Evolutionary conservation across 495 filamentous ascomycete genomes (phyloP).

Genomic region (Hypoxylon intermedium): DNA sequence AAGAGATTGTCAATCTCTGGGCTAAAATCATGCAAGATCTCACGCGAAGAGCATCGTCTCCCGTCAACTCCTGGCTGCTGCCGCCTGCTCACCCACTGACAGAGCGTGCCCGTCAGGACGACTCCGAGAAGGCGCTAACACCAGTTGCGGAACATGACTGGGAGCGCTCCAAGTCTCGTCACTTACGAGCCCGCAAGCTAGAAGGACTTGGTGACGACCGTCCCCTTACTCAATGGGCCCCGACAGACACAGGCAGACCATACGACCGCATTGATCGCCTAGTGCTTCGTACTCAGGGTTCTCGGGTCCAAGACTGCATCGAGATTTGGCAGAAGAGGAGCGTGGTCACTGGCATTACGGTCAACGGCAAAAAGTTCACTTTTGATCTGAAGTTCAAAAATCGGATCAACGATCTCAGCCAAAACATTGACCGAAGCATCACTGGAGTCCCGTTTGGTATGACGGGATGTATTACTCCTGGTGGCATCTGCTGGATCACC

Average conservation of each 20-base stretch:
- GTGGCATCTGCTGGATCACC: slow-evolving; percentile 68
- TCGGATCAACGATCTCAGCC: slow-evolving; percentile 70
- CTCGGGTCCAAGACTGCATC: slow-evolving; percentile 70
- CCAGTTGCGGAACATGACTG: slow-evolving; percentile 55
- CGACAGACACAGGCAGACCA: slow-evolving; percentile 58
- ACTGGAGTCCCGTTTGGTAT: slow-evolving; percentile 59
- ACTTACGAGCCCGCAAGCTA: slow-evolving; percentile 57
- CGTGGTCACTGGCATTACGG: slow-evolving; percentile 31
- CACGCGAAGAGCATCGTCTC: slow-evolving; percentile 65
- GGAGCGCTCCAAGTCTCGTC: slow-evolving; percentile 63
- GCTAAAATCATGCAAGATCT: slow-evolving; percentile 49
- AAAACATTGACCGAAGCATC: slow-evolving; percentile 70
- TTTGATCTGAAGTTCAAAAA: slow-evolving; percentile 72
- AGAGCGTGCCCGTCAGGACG: slow-evolving; percentile 53
- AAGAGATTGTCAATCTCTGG: slow-evolving; percentile 29
- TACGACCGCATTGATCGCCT: slow-evolving; percentile 60
- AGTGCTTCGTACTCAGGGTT: slow-evolving; percentile 51
- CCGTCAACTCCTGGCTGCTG: slow-evolving; percentile 69
- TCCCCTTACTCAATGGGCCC: slow-evolving; percentile 64
- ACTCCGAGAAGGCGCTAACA: slow-evolving; percentile 44
- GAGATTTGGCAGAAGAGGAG: slow-evolving; percentile 67
- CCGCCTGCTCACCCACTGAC: slow-evolving; percentile 64
- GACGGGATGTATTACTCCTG: slow-evolving; percentile 73
- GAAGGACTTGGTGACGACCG: slow-evolving; percentile 58
- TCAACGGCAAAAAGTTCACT: background rate